Percentiles rank a stretch among this genome's conserved stretches.
These are phyloP conservation scores for Verbascum thapsus DNA, from an alignment of 257 asterid species.

Conservation along the genomic window DNA sequence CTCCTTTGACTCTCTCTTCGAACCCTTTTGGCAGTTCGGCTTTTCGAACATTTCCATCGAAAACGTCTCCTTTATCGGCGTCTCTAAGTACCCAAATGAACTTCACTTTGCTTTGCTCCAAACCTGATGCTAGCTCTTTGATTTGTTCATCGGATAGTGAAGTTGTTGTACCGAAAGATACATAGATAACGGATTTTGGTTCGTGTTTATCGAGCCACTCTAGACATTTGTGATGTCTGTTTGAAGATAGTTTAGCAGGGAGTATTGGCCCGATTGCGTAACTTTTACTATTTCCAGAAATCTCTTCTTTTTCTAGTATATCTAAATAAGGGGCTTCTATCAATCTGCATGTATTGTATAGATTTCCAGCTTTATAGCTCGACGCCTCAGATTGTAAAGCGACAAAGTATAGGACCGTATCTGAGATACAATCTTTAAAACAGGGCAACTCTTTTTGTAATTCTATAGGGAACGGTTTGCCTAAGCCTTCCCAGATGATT, in stretches of 20 bases:
- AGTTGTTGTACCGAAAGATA: slow-evolving; percentile 44
- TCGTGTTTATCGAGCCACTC: slow-evolving; percentile 47
- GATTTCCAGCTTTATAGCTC: slow-evolving; percentile 28
- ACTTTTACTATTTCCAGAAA: slow-evolving; percentile 24
- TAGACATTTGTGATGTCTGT: slow-evolving; percentile 31
- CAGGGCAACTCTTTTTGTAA: slow-evolving; percentile 13
- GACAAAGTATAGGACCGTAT: background rate
- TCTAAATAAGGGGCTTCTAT: slow-evolving; percentile 41
- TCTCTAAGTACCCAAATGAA: slow-evolving; percentile 54
- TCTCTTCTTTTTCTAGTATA: slow-evolving; percentile 28
- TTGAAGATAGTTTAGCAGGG: slow-evolving; percentile 20
- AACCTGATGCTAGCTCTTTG: slow-evolving; percentile 39
- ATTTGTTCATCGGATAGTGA: slow-evolving; percentile 39
- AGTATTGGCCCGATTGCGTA: slow-evolving; percentile 54
- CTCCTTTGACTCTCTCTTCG: slow-evolving; percentile 34
- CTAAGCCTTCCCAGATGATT: background rate
- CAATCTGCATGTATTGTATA: slow-evolving; percentile 37
- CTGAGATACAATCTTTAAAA: slow-evolving; percentile 17
- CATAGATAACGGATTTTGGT: slow-evolving; percentile 43
- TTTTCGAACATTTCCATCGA: slow-evolving; percentile 23
- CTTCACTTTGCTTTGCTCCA: slow-evolving; percentile 44
- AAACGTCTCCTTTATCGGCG: slow-evolving; percentile 42
- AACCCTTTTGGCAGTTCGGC: slow-evolving; percentile 37
- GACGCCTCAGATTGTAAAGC: slow-evolving; percentile 23
- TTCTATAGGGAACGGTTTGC: background rate